Conservation (phyloP, 1,284 basidiomycete genomes). For the Sphagnurus paluster region DNA sequence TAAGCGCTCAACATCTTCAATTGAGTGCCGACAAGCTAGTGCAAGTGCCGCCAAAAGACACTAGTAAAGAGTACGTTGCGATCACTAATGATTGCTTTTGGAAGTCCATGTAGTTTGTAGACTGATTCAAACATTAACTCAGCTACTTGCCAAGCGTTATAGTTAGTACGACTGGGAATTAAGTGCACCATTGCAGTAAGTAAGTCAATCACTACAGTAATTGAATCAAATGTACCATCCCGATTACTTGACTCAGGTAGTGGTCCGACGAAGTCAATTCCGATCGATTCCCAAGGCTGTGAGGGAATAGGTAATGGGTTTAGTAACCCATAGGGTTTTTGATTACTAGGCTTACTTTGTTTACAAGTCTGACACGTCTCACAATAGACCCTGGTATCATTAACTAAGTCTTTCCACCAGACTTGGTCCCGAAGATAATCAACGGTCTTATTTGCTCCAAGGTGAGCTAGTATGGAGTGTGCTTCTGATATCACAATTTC, state of each 20-base stretch:
- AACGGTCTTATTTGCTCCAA: constrained; percentile 32
- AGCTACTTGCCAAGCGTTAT: constrained; percentile 35
- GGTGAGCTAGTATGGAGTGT: constrained; percentile 32
- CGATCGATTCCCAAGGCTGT: constrained; percentile 33
- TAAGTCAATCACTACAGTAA: constrained; percentile 33
- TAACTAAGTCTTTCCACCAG: constrained; percentile 34
- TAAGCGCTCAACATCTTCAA: constrained; percentile 41
- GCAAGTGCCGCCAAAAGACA: constrained; percentile 40
- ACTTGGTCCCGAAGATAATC: constrained; percentile 27
- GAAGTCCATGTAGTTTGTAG: constrained; percentile 40
- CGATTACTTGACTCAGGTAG: constrained; percentile 19
- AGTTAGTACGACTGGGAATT: constrained; percentile 29
- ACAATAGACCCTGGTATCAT: constrained; percentile 26
- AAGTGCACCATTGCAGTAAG: constrained; percentile 37
- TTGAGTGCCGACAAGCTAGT: constrained; percentile 29
- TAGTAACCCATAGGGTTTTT: constrained; percentile 32
- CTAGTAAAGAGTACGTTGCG: constrained; percentile 42
- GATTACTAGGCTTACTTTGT: constrained; percentile 26
- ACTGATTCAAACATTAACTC: constrained; percentile 36
- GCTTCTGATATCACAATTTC: constrained; percentile 33
- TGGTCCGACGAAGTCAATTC: constrained; percentile 35
- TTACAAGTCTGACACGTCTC: constrained; percentile 29
- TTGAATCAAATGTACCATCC: constrained; percentile 17
- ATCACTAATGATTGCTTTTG: constrained; percentile 38
- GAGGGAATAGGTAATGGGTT: constrained; percentile 30